Conservation (phyloP, 768 basidiomycete species). For the Lentinula detonsa region DNA sequence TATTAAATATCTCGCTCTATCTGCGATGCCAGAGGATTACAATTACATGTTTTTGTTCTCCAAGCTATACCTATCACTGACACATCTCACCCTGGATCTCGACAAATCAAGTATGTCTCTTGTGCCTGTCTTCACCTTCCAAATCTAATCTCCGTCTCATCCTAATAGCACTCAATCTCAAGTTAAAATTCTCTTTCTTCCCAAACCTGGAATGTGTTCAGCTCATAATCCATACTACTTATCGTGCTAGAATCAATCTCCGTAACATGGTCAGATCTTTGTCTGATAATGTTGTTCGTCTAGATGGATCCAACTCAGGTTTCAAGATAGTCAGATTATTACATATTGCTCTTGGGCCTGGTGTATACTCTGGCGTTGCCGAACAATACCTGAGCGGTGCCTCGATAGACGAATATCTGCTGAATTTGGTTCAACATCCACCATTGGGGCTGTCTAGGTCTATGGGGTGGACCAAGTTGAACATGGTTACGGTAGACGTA, state of each 20-base stretch:
- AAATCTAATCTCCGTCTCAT: background rate
- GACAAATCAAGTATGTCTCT: background rate
- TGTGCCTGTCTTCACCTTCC: background rate
- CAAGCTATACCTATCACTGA: background rate
- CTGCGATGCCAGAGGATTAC: background rate
- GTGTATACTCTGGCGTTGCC: too few relatives aligned
- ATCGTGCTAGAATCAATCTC: background rate
- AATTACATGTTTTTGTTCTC: background rate
- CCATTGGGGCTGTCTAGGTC: background rate
- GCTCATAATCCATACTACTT: background rate
- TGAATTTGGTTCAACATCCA: background rate
- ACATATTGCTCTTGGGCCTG: too few relatives aligned
- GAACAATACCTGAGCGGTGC: too few relatives aligned
- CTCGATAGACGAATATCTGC: too few relatives aligned
- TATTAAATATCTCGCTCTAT: background rate
- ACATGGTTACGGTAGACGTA: background rate
- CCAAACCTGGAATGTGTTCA: background rate
- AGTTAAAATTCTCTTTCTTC: background rate
- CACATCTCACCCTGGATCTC: background rate
- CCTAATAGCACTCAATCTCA: background rate
- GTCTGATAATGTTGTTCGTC: too few relatives aligned
- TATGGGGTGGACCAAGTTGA: too few relatives aligned
- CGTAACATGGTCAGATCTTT: background rate
- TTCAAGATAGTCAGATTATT: too few relatives aligned
- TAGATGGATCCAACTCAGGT: too few relatives aligned